Evolutionary conservation across 805 yeast species (phyloP).

Genomic region (Pichia kluyveri): DNA sequence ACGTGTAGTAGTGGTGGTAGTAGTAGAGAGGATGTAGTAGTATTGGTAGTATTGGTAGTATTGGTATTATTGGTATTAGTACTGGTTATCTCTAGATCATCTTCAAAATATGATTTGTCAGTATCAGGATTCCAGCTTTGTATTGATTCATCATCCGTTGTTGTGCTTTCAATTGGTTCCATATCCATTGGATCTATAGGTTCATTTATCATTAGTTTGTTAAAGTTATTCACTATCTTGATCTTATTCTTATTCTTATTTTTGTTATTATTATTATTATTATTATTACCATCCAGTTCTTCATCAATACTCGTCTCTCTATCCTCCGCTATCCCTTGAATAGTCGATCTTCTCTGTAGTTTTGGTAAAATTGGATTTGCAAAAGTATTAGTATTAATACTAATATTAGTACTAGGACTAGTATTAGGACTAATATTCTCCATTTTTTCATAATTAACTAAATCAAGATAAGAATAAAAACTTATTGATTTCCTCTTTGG

Average conservation of each 20-base stretch:
- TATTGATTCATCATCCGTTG: neutral
- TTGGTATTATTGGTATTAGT: too few relatives aligned
- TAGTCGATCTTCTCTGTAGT: conserved; percentile 3
- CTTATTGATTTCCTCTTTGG: conserved; percentile 20
- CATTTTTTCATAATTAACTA: conserved; percentile 21
- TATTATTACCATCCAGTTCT: neutral
- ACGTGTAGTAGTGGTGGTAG: conserved; percentile 13
- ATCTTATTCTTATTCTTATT: neutral
- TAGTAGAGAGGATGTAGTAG: too few relatives aligned
- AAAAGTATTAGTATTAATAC: too few relatives aligned
- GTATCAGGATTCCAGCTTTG: conserved; percentile 11
- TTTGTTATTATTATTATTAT: neutral
- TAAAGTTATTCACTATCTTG: too few relatives aligned
- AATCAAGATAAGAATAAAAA: conserved; percentile 26
- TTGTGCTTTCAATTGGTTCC: too few relatives aligned
- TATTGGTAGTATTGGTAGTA: too few relatives aligned
- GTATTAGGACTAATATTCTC: too few relatives aligned
- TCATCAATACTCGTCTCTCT: conserved; percentile 9
- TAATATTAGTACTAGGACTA: too few relatives aligned
- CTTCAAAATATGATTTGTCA: conserved; percentile 16
- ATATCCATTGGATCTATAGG: too few relatives aligned
- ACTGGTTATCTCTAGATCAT: conserved; percentile 9
- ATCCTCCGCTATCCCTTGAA: conserved; percentile 12
- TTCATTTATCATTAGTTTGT: too few relatives aligned
- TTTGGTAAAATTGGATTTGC: neutral